Conservation (phyloP, 169 alveolate genomes). For the Cryptosporidium andersoni region DNA sequence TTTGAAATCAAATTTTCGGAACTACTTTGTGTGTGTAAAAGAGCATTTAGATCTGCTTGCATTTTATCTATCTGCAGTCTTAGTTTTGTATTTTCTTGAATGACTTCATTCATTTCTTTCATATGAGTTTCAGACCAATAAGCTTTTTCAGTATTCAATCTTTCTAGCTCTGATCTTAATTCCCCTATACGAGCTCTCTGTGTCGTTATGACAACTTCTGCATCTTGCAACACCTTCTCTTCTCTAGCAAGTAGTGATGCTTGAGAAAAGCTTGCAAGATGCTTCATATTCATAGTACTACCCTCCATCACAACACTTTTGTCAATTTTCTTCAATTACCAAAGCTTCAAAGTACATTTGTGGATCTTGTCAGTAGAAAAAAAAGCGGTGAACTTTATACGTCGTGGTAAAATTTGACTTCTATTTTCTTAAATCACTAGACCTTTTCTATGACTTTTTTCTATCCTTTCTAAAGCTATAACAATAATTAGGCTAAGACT, state of each 20-base stretch:
- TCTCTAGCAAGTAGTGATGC: slow-evolving; percentile 69
- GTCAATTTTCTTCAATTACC: neutral
- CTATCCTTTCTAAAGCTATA: too few species aligned
- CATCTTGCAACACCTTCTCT: slow-evolving; percentile 69
- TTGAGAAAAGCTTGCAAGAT: slow-evolving; percentile 40
- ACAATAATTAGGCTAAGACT: too few species aligned
- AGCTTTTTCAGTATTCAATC: slow-evolving; percentile 51
- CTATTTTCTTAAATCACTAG: too few species aligned
- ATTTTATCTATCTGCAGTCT: slow-evolving; percentile 50
- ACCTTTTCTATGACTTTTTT: too few species aligned
- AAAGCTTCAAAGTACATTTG: too few species aligned
- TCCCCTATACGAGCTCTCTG: slow-evolving; percentile 65
- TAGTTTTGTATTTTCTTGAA: slow-evolving; percentile 59
- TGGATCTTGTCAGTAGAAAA: too few species aligned
- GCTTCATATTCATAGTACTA: too few species aligned
- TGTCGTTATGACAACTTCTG: slow-evolving; percentile 63
- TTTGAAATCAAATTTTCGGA: slow-evolving; percentile 54
- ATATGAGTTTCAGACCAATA: slow-evolving; percentile 70
- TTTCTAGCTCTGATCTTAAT: slow-evolving; percentile 50
- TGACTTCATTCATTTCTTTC: slow-evolving; percentile 70
- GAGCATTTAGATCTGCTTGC: slow-evolving; percentile 69
- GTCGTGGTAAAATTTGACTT: too few species aligned
- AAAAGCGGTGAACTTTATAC: too few species aligned
- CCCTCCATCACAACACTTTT: slow-evolving; percentile 9
- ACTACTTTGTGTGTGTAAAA: slow-evolving; percentile 57